Evolutionary conservation across 2,329 filamentous ascomycete species (phyloP).

Genomic region (Trichophyton rubrum): DNA sequence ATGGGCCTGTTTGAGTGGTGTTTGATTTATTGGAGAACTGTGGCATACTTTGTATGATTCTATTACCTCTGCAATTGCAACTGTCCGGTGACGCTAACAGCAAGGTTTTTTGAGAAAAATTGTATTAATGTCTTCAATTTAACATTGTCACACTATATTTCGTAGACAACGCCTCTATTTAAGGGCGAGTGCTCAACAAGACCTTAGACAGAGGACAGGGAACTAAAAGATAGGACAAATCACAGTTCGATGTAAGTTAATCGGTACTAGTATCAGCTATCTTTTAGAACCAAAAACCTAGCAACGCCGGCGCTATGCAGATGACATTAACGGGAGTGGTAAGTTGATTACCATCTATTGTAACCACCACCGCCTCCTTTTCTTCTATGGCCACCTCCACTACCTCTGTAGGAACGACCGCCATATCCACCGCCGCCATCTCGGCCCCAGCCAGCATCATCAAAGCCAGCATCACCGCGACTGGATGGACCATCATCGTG

Average conservation of each 20-base stretch:
- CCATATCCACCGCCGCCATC: slow-evolving; percentile 38
- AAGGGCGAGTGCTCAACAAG: too few species aligned
- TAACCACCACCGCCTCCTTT: slow-evolving; percentile 21
- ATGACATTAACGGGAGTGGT: slow-evolving; percentile 10
- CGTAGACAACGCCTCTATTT: too few species aligned
- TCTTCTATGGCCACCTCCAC: slow-evolving; percentile 32
- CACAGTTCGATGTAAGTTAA: not conserved
- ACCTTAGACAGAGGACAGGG: too few species aligned
- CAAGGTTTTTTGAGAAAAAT: too few species aligned
- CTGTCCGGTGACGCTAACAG: not conserved
- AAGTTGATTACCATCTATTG: slow-evolving; percentile 21
- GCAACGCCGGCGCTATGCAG: slow-evolving; percentile 34
- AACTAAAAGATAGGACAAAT: not conserved
- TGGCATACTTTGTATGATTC: not conserved
- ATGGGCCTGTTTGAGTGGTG: not conserved
- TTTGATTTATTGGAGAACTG: not conserved
- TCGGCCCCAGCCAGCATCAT: slow-evolving; percentile 40
- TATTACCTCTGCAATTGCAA: not conserved
- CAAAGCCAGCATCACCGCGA: slow-evolving; percentile 38
- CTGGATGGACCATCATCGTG: slow-evolving; percentile 37
- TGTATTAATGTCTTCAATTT: too few species aligned
- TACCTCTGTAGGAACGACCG: slow-evolving; percentile 20
- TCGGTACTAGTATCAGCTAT: not conserved
- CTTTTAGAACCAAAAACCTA: not conserved
- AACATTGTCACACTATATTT: too few species aligned